phyloP scores from a whole-genome alignment of 2,329 filamentous ascomycete genomes.

The Thielaviopsis musarum region DNA sequence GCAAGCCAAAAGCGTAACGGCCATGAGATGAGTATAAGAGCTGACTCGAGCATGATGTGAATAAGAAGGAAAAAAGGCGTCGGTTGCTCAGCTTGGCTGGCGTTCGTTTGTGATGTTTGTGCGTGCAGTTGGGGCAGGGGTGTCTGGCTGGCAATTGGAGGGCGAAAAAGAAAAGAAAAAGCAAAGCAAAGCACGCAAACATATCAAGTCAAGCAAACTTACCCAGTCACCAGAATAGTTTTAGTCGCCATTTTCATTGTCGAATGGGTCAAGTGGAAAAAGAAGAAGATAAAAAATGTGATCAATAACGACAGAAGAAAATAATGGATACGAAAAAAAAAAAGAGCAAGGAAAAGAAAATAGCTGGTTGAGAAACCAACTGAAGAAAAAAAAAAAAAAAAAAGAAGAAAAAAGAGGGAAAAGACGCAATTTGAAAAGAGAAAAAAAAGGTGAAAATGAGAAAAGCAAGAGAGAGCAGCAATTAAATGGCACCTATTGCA shows the following conservation, averaged over 20 bases:
- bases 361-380: not conserved
- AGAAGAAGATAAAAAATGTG: constrained; percentile 9
- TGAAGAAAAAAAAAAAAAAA: constrained; percentile 12
- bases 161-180: not conserved
- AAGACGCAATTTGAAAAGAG: constrained; percentile 1
- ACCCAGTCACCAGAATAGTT: constrained; percentile 88
- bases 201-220: constrained; percentile 25
- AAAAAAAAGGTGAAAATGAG: not conserved
- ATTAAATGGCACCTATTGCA: not conserved
- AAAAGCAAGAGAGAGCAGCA: not conserved
- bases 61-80: too few species aligned
- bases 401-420: constrained; percentile 8
- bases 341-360: not conserved
- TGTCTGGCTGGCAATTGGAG: not conserved
- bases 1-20: too few species aligned
- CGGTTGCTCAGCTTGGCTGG: too few species aligned
- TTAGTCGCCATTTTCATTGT: constrained; percentile 52
- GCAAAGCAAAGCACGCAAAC: not conserved
- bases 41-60: not conserved
- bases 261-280: constrained; percentile 11
- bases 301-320: not conserved
- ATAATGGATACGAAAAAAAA: not conserved
- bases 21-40: too few species aligned
- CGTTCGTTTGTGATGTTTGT: too few species aligned
- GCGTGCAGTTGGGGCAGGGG: not conserved